Evolutionary conservation across 805 yeast genomes (phyloP), one percentile per base, ranked within the genome.

Genomic region (Yamadazyma laniorum): DNA sequence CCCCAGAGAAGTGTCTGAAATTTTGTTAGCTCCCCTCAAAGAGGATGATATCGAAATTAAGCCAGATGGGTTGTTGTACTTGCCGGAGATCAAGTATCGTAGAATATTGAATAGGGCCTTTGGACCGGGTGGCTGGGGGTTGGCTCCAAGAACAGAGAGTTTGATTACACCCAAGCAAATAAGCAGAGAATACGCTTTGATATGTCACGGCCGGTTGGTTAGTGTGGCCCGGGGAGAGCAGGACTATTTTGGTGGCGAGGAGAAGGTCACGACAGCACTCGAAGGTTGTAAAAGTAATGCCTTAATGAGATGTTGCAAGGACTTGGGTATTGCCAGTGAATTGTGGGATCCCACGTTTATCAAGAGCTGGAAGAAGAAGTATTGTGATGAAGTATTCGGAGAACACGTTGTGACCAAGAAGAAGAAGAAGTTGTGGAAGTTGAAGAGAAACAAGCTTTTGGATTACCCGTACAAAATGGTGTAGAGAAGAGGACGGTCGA

Each of bases 121-220:
- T 68, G 99, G 99, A 3, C 96, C 99, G 5, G 99, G 99, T 18
- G 97, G 95, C 2, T 93, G 99, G 99, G 98, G 98, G 1, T 68
- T 93, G 39, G 96, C 95, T 1, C 98, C 99, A 8, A 70, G 99
- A 39, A 80, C 95, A 0, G 91, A 85, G 47, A 84, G 95, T 1
- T 67, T 78, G 37, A 79, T 93, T 22, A 83, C 95, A 1, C 74
- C 80, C 21, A 79, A 75, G 45, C 72, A 80, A 34, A 80, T 93
- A 22, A 87, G 96, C 8, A 74, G 98, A 47, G 99, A 93, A 57
- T 93, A 88, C 55, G 97, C 87, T 0, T 67, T 93, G 35, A 72
- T 93, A 3, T 84, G 95, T 49, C 79, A 83, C 42, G 98, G 98
- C 1, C 75, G 95, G 47, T 67, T 93, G 35, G 95, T 93, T 2